Evolutionary conservation across 1,284 basidiomycete genomes (phyloP), one percentile per base, ranked within the genome.

Genomic region (Singerocomus rubriflavus): DNA sequence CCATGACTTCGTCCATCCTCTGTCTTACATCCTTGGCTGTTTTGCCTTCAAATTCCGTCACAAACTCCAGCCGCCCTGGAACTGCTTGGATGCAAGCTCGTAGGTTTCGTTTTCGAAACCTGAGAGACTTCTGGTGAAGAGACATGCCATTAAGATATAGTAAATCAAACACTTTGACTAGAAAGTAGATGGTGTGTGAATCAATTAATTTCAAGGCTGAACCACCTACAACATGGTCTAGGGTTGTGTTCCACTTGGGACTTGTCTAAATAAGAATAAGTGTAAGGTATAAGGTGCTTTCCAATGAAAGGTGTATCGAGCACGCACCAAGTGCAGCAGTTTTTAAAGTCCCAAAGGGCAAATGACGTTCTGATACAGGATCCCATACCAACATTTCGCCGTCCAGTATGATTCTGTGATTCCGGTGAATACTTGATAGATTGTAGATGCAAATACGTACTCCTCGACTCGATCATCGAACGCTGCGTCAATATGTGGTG

Each of bases 331-430:
- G 71, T 2, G 93, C 93, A 31, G 92, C 91, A 0, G 91, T 91
- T 69, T 98, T 98, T 44, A 98, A 72, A 0, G 84, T 89, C 1
- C 94, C 95, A 58, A 98, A 98, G 0, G 93, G 90, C 11, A 95
- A 74, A 62, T 91, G 91, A 38, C 88, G 82, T 56, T 89, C 85
- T 0, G 90, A 84, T 2, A 88, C 75, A 0, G 94, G 94, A 66
- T 98, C 94, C 89, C 91, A 97, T 3, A 95, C 95, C 37, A 98
- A 73, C 94, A 98, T 97, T 68, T 98, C 95, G 0, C 95, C 94
- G 59, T 98, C 94, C 14, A 98, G 71, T 39, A 98, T 91, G 58
- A 94, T 85, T 44, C 94, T 96, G 53, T 6, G 37, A 44, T 9
- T 41, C 16, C 50, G 25, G 52, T 50, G 29, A 44, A 21, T 30